phyloP scores from a whole-genome alignment of 2,329 filamentous ascomycete genomes.

The Alternaria infectoria region DNA sequence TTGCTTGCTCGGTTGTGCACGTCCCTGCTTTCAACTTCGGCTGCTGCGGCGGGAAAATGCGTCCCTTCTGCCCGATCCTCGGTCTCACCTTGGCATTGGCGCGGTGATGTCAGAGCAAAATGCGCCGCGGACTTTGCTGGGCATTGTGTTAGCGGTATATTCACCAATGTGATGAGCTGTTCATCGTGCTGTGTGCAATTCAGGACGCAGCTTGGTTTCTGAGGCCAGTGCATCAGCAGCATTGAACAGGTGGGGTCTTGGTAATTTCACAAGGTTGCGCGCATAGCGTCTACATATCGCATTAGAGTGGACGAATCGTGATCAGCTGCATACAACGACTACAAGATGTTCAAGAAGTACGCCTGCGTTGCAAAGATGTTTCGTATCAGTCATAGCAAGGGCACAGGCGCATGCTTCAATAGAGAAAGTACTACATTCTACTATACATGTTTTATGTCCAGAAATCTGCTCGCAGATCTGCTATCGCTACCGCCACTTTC shows the following conservation, averaged over 20 bases:
- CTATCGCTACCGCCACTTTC: too few species aligned
- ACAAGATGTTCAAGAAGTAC: too few species aligned
- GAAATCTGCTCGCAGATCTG: too few species aligned
- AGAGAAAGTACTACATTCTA: too few species aligned
- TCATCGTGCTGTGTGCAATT: neutral
- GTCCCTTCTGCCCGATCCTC: slow-evolving; percentile 17
- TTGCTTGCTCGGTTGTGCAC: slow-evolving; percentile 16
- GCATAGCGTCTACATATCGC: neutral
- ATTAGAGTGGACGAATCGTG: too few species aligned
- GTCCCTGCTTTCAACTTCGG: slow-evolving; percentile 4
- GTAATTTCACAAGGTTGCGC: neutral
- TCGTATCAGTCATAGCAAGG: too few species aligned
- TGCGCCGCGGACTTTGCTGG: neutral
- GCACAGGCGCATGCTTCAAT: too few species aligned
- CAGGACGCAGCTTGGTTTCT: too few species aligned
- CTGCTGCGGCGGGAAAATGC: slow-evolving; percentile 16
- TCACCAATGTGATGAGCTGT: neutral
- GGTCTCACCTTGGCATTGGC: slow-evolving; percentile 5
- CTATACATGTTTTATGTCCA: too few species aligned
- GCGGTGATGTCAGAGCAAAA: slow-evolving; percentile 11
- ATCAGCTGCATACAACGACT: too few species aligned
- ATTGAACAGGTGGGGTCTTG: neutral
- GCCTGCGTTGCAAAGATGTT: too few species aligned
- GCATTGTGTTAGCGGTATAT: neutral
- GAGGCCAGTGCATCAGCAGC: neutral